Percentiles rank a stretch among this genome's conserved stretches.
These are phyloP conservation scores for Ambrosiella beaveri DNA, from an alignment of 2,329 filamentous ascomycete genomes.

Conservation along the genomic window DNA sequence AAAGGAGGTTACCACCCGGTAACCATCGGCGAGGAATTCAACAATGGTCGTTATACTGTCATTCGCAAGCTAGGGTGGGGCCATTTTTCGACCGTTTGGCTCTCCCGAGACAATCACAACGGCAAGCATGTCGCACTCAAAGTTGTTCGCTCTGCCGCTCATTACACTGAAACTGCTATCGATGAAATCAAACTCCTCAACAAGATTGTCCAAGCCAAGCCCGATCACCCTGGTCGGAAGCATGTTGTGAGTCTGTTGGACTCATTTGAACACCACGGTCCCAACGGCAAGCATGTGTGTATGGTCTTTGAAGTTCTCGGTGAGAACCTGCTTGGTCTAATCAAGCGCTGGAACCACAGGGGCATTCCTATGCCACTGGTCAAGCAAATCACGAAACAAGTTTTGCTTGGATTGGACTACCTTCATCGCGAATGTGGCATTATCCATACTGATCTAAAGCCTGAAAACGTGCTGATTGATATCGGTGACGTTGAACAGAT, in stretches of 20 bases:
- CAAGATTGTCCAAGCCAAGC: constrained; percentile 89
- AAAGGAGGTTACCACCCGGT: constrained; percentile 98
- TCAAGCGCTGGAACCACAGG: constrained; percentile 96
- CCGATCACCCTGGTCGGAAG: constrained; percentile 79
- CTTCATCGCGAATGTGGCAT: constrained; percentile 96
- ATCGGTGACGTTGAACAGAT: constrained; percentile 98
- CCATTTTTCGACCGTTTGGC: constrained; percentile 94
- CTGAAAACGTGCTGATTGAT: constrained; percentile 95
- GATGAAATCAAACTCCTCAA: constrained; percentile 98
- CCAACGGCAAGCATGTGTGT: constrained; percentile 90
- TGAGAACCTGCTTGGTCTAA: constrained; percentile 83
- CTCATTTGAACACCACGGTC: constrained; percentile 94
- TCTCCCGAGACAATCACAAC: constrained; percentile 65
- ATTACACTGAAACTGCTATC: constrained; percentile 97
- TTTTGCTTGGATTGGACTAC: constrained; percentile 86
- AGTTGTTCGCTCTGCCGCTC: constrained; percentile 89
- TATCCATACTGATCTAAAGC: constrained; percentile 94
- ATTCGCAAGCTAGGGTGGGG: constrained; percentile 96
- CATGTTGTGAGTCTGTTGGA: constrained; percentile 93
- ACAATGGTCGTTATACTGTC: constrained; percentile 90
- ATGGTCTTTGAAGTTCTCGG: constrained; percentile 99
- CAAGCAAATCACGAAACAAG: constrained; percentile 98
- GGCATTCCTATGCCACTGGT: constrained; percentile 93
- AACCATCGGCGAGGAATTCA: constrained; percentile 86
- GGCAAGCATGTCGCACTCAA: constrained; percentile 94